These are phyloP conservation scores for Ustilago sp. DNA, from an alignment of 1,284 basidiomycete species.

Conservation along the genomic window DNA sequence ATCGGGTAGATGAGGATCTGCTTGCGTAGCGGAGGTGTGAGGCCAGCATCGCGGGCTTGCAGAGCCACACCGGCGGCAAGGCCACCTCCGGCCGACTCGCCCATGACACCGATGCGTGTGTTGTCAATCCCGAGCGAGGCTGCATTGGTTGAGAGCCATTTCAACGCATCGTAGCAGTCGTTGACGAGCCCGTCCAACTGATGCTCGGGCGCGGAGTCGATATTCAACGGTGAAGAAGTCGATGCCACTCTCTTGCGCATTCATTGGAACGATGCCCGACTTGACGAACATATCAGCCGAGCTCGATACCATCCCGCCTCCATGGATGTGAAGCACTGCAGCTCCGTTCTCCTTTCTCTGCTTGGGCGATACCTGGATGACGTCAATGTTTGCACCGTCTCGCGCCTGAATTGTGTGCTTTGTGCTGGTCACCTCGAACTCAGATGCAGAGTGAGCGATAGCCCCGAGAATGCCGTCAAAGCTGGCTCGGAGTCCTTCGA, in stretches of 20 bases:
- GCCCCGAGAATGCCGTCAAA: background rate
- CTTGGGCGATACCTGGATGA: constrained; percentile 27
- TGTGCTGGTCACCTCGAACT: constrained; percentile 15
- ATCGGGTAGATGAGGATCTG: constrained; percentile 45
- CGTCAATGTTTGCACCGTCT: constrained; percentile 26
- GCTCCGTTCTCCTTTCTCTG: constrained; percentile 17
- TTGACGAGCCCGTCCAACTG: constrained; percentile 27
- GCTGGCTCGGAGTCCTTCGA: constrained; percentile 13
- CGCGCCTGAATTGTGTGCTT: constrained; percentile 30
- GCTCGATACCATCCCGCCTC: constrained; percentile 33
- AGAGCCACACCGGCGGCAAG: constrained; percentile 38
- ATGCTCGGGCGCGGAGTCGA: constrained; percentile 30
- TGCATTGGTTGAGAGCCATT: constrained; percentile 31
- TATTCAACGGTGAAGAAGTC: constrained; percentile 30
- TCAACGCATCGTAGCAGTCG: constrained; percentile 35
- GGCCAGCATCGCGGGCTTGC: constrained; percentile 25
- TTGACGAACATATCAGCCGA: constrained; percentile 16
- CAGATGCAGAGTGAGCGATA: background rate
- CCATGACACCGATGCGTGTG: constrained; percentile 27
- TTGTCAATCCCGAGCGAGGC: constrained; percentile 23
- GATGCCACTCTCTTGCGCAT: constrained; percentile 9
- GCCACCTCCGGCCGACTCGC: constrained; percentile 40
- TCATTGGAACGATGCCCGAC: background rate
- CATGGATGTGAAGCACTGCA: constrained; percentile 31
- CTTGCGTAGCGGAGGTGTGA: constrained; percentile 31